Conservation (phyloP, 1,139 yeast genomes). For the Pichia sp. region DNA sequence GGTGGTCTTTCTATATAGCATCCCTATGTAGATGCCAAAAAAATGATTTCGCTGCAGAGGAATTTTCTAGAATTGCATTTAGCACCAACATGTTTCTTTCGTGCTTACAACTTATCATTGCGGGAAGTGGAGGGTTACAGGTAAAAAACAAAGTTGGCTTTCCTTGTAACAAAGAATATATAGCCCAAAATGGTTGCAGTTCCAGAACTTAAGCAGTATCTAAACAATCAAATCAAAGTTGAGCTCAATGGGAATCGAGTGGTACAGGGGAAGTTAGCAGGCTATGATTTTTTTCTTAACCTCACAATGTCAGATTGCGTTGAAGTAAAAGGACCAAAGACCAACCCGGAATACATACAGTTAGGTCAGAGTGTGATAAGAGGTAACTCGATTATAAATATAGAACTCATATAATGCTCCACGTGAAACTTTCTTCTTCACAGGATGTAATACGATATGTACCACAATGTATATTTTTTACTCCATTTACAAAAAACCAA, state of each 20-base stretch:
- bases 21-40: neutral
- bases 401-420: constrained; percentile 25
- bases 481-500: neutral
- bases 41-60: neutral
- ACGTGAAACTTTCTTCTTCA: no score
- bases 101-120: constrained; percentile 7
- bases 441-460: no score
- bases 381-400: constrained; percentile 32
- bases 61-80: constrained; percentile 8
- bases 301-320: constrained; percentile 31
- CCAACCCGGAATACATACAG: constrained; percentile 18
- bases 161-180: no score
- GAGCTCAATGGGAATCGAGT: constrained; percentile 30
- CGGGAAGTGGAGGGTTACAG: no score
- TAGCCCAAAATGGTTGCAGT: constrained; percentile 35
- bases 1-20: neutral
- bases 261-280: constrained; percentile 30
- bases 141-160: no score
- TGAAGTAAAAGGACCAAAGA: constrained; percentile 19
- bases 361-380: constrained; percentile 32
- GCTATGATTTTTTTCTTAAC: constrained; percentile 32
- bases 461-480: neutral
- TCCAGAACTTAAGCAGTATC: constrained; percentile 32
- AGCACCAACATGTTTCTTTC: neutral
- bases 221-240: constrained; percentile 27